phyloP scores from a whole-genome alignment of 345 rosid genomes.

The Bruguiera sexangula region DNA sequence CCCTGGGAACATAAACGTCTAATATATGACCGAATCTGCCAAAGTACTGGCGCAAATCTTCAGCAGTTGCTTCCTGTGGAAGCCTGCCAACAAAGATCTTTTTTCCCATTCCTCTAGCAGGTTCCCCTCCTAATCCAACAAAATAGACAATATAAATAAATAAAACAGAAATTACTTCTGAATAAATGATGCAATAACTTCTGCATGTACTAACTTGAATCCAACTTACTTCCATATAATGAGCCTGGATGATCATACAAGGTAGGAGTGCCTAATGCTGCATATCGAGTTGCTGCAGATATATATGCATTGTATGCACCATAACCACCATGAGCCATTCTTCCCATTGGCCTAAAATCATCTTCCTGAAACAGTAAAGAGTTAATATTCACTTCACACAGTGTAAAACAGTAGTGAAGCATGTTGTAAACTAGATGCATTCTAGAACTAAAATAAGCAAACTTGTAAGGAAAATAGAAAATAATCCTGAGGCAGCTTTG shows the following conservation, averaged over 20 bases:
- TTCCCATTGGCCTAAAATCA: slow-evolving; percentile 66
- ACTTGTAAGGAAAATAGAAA: background rate
- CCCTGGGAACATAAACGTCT: slow-evolving; percentile 89
- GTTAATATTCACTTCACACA: slow-evolving; percentile 4
- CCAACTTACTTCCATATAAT: slow-evolving; percentile 73
- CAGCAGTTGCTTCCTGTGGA: slow-evolving; percentile 87
- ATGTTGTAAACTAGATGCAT: background rate
- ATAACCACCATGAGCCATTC: slow-evolving; percentile 74
- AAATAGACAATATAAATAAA: background rate
- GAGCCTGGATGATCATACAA: slow-evolving; percentile 81
- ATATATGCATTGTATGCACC: slow-evolving; percentile 99
- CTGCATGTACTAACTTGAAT: background rate
- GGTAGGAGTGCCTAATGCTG: slow-evolving; percentile 91
- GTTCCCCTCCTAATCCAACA: slow-evolving; percentile 55
- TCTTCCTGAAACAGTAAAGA: slow-evolving; percentile 55
- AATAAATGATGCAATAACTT: background rate
- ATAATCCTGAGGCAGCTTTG: background rate
- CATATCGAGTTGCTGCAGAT: slow-evolving; percentile 94
- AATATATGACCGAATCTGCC: slow-evolving; percentile 88
- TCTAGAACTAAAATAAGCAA: background rate
- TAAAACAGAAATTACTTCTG: background rate
- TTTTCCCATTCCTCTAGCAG: slow-evolving; percentile 72
- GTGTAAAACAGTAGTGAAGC: background rate
- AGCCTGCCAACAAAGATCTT: slow-evolving; percentile 97
- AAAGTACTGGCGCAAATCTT: slow-evolving; percentile 83